Percentiles rank a stretch among this genome's conserved stretches.
Conservation (phyloP, 2,329 filamentous ascomycete genomes). For the Sordariomycetes sp. region DNA sequence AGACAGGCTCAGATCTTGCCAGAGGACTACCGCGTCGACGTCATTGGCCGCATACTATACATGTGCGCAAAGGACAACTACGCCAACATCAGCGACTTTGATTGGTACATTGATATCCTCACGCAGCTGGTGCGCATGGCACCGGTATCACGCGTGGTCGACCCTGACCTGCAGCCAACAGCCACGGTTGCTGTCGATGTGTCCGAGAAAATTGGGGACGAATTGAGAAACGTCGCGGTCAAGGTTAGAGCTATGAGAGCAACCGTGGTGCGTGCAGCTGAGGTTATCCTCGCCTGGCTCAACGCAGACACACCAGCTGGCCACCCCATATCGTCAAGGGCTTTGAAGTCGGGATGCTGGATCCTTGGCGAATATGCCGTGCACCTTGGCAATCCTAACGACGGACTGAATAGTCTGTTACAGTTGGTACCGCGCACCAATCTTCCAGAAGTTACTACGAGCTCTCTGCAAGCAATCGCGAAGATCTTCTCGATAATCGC, state of each 20-base stretch:
- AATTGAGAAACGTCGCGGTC: slow-evolving; percentile 84
- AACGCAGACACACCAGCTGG: slow-evolving; percentile 41
- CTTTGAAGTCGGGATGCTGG: slow-evolving; percentile 73
- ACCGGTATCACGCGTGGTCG: slow-evolving; percentile 34
- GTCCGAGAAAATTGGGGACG: slow-evolving; percentile 67
- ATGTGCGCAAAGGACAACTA: slow-evolving; percentile 93
- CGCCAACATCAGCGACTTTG: slow-evolving; percentile 77
- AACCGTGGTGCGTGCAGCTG: slow-evolving; percentile 75
- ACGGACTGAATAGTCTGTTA: slow-evolving; percentile 64
- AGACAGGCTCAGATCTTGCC: slow-evolving; percentile 55
- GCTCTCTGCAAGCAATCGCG: slow-evolving; percentile 73
- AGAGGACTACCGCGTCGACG: slow-evolving; percentile 75
- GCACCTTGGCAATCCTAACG: slow-evolving; percentile 61
- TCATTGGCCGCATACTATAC: slow-evolving; percentile 72
- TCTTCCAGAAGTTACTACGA: slow-evolving; percentile 60
- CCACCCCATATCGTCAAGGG: slow-evolving; percentile 50
- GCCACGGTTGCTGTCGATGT: slow-evolving; percentile 30
- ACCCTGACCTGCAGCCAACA: slow-evolving; percentile 23
- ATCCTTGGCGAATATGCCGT: slow-evolving; percentile 79
- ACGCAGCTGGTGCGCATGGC: slow-evolving; percentile 73
- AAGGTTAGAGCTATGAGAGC: slow-evolving; percentile 77
- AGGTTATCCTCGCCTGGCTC: slow-evolving; percentile 59
- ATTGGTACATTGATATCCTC: slow-evolving; percentile 92
- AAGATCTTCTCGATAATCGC: slow-evolving; percentile 75
- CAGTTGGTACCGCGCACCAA: slow-evolving; percentile 51